Evolutionary conservation across 805 yeast genomes (phyloP), one percentile per base, ranked within the genome.

Genomic region (Vanderwaltozyma yarrowii): DNA sequence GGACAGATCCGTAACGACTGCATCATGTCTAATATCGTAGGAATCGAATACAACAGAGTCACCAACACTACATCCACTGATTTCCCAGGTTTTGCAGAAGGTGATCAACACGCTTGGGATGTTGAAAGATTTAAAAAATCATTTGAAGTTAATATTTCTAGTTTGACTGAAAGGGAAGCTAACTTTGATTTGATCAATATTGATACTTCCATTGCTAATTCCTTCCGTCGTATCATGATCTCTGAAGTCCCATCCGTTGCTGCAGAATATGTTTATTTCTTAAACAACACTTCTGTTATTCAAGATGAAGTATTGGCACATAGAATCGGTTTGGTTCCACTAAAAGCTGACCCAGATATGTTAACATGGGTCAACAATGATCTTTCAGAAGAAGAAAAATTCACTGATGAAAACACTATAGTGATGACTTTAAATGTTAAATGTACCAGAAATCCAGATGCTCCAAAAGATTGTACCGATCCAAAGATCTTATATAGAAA

Each of bases 221-320:
- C 98, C 0, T 87, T 89, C 64, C 80, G 98, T 58, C 80, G 98
- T 56, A 83, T 92, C 51, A 88, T 92, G 97, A 78, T 92, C 39
- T 75, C 96, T 1, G 98, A 92, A 60, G 95, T 92, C 30, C 98
- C 98, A 16, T 74, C 92, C 2, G 94, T 89, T 33, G 97, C 98
- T 13, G 82, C 95, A 17, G 98, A 92, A 62, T 76, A 84, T 45
- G 86, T 92, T 14, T 87, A 80, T 58, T 73, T 92, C 42, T 82
- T 82, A 67, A 89, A 86, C 70, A 92, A 92, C 63, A 92, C 98
- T 1, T 85, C 96, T 1, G 96, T 92, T 35, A 85, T 92, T 46
- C 96, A 88, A 61, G 98, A 92, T 61, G 98, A 92, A 66, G 96
- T 92, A 15, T 72, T 92, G 47, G 89, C 98, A 4, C 96, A 86